Evolutionary conservation across 306 rosid species (phyloP).

Genomic region (Fragaria nilgerrensis): DNA sequence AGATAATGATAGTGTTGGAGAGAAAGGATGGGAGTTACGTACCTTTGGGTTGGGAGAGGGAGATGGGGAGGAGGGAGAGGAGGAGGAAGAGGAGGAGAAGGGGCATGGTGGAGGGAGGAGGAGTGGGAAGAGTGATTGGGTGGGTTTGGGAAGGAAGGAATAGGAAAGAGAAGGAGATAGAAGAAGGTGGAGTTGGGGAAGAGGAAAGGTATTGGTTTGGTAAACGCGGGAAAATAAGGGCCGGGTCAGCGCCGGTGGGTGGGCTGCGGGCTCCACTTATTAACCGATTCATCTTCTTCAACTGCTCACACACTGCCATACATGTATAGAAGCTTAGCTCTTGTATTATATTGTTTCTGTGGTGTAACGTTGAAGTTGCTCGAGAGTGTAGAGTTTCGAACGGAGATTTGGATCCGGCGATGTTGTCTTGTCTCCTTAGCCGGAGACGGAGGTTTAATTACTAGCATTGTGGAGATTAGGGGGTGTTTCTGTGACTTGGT

Average conservation of each 20-base stretch:
- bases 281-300: background rate
- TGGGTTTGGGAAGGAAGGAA: slow-evolving; percentile 38
- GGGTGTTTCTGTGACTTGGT: background rate
- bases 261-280: background rate
- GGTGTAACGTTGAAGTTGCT: too few relatives aligned
- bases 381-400: too few relatives aligned
- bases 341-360: too few relatives aligned
- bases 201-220: slow-evolving; percentile 35
- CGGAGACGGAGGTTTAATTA: background rate
- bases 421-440: too few relatives aligned
- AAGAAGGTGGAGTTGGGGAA: slow-evolving; percentile 35
- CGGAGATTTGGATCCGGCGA: too few relatives aligned
- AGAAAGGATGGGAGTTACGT: background rate
- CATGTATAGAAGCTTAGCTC: too few relatives aligned
- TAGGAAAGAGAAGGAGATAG: slow-evolving; percentile 5
- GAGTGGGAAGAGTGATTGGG: background rate
- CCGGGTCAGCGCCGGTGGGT: slow-evolving; percentile 30
- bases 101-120: slow-evolving; percentile 35
- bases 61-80: slow-evolving; percentile 35
- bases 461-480: background rate
- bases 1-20: background rate
- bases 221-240: slow-evolving; percentile 62
- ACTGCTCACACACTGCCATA: too few relatives aligned
- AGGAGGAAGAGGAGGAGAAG: slow-evolving; percentile 13
- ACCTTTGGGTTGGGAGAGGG: slow-evolving; percentile 52